phyloP scores from a whole-genome alignment of 2,329 filamentous ascomycete genomes.

The Alternaria rosae region DNA sequence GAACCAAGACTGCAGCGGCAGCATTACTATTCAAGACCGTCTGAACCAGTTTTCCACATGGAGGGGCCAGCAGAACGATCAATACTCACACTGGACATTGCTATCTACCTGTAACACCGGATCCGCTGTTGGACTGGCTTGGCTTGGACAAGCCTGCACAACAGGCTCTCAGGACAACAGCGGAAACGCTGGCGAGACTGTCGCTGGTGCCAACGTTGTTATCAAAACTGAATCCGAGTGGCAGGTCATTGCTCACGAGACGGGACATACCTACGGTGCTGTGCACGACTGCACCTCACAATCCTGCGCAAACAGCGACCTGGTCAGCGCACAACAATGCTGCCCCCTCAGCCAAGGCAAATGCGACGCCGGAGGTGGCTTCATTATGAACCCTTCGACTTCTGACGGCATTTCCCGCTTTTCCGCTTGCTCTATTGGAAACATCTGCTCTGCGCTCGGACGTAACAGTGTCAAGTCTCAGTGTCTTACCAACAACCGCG shows the following conservation, averaged over 20 bases:
- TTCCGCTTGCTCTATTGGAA: constrained; percentile 88
- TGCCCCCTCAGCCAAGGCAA: constrained; percentile 74
- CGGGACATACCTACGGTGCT: constrained; percentile 92
- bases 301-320: constrained; percentile 71
- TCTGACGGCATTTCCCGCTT: constrained; percentile 76
- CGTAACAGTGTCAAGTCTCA: constrained; percentile 76
- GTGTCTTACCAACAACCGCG: constrained; percentile 86
- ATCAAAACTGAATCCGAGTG: constrained; percentile 84
- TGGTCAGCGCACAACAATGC: constrained; percentile 71
- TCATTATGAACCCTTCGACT: constrained; percentile 97
- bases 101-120: constrained; percentile 82
- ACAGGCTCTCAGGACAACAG: constrained; percentile 59
- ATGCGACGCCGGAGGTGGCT: constrained; percentile 80
- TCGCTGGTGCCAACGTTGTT: constrained; percentile 88
- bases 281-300: constrained; percentile 84
- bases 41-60: constrained; percentile 88
- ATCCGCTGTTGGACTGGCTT: constrained; percentile 87
- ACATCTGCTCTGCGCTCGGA: constrained; percentile 87
- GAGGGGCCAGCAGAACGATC: constrained; percentile 79
- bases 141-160: constrained; percentile 87
- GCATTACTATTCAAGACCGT: constrained; percentile 73
- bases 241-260: constrained; percentile 96
- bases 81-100: constrained; percentile 92
- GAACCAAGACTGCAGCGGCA: constrained; percentile 77
- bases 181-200: constrained; percentile 68